Base-by-base conservation (phyloP, 2,329 filamentous ascomycete species). In the Colletotrichum magnum region DNA sequence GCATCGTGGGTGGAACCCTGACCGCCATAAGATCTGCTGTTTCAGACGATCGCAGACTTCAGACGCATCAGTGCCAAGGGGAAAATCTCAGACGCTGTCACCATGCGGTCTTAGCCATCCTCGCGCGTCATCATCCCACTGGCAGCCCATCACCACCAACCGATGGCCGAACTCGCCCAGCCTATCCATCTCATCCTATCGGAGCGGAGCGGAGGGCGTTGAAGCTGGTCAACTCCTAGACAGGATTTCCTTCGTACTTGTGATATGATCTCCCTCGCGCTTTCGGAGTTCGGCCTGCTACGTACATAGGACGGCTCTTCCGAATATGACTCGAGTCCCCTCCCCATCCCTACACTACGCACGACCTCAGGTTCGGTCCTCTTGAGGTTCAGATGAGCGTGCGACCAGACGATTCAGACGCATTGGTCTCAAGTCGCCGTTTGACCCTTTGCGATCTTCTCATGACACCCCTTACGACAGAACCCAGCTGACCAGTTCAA, bases 1-100 rank as follows among this genome's bases (percentile, higher is more conserved):
- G 48, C 60, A 53, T 13, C 10, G 10, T 3, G 18, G 32, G 53
- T 64, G 59, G 60, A 64, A 18, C 15, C 47, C 21, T 36, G 59
- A 39, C 47, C 50, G 52, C 54, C 50, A 54, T 39, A n/a, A 51
- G 54, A 66, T 69, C 48, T 69, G 21, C 48, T 36, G 66, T 69
- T 69, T 69, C 66, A 69, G 61, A 65, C 24, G 43, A 69, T 66
- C 50, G 36, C 21, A 69, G 61, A 60, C 61, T 69, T 66, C 66
- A 69, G 66, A 69, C 66, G 61, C 66, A 69, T 59, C 41, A 59
- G 47, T 56, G 54, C 61, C 50, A 43, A 58, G 58, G 24, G 52
- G 26, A 16, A 52, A n/a, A 52, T 36, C 51, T 58, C 58, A 52
- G 58, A 64, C 52, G 13, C 47, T 13, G 45, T 64, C 59, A 41